These are phyloP conservation scores for Trypanosoma cruzi DNA, from an alignment of 208 protist species.

Conservation along the genomic window DNA sequence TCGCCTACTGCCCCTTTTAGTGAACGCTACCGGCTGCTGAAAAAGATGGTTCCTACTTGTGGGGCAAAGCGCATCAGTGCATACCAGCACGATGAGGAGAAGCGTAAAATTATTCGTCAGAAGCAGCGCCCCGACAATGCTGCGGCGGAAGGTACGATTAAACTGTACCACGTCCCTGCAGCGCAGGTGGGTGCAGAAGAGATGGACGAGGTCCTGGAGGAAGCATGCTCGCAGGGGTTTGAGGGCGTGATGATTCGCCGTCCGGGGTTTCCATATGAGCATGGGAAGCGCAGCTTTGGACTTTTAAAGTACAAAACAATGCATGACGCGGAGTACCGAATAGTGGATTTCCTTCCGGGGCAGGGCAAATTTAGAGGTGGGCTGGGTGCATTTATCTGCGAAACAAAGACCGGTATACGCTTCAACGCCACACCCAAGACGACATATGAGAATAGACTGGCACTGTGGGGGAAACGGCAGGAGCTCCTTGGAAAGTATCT, in stretches of 20 bases:
- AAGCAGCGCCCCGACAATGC: slow-evolving; percentile 25
- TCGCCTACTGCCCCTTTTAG: slow-evolving; percentile 59
- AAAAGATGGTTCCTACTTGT: slow-evolving; percentile 77
- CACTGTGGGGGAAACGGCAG: slow-evolving; percentile 64
- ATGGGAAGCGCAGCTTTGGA: slow-evolving; percentile 89
- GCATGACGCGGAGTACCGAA: slow-evolving; percentile 91
- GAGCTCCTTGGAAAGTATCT: slow-evolving; percentile 72
- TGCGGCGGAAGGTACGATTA: slow-evolving; percentile 28
- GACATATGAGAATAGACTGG: slow-evolving; percentile 51
- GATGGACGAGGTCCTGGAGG: slow-evolving; percentile 77
- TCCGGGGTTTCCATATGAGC: slow-evolving; percentile 84
- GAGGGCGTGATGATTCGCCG: slow-evolving; percentile 91
- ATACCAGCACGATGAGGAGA: slow-evolving; percentile 79
- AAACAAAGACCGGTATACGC: slow-evolving; percentile 72
- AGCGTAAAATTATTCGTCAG: slow-evolving; percentile 73
- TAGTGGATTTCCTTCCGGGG: slow-evolving; percentile 81
- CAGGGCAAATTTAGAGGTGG: slow-evolving; percentile 87
- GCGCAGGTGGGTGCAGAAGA: slow-evolving; percentile 71
- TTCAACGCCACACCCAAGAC: slow-evolving; percentile 83
- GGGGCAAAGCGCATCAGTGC: slow-evolving; percentile 85
- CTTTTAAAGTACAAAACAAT: slow-evolving; percentile 93
- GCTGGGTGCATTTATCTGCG: slow-evolving; percentile 84
- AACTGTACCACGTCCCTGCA: slow-evolving; percentile 85
- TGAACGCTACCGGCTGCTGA: slow-evolving; percentile 81
- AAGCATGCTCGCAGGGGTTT: slow-evolving; percentile 87